Base-by-base conservation (phyloP, 805 yeast genomes). In the Blastobotrys attinorum region DNA sequence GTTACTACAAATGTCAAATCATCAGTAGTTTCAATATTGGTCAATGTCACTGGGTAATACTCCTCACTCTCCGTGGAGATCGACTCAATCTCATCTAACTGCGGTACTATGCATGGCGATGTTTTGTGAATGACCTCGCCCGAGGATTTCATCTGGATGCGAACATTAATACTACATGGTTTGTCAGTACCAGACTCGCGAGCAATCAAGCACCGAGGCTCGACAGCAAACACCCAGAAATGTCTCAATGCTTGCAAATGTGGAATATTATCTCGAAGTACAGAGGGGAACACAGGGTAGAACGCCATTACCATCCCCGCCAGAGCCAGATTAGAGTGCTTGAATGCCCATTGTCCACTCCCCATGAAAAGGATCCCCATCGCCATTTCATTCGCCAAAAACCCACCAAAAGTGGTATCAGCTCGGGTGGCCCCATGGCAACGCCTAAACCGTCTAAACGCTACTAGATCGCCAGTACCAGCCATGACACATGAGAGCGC, bases 351-450 rank as follows among this genome's bases (percentile, higher is more conserved):
- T 59, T 87, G 96, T 0, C 97, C 96, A 1, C 96, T 92, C 0
- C 96, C 96, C 31, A 92, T 61, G 57, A 90, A 89, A 43, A 90
- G 66, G 53, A 90, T 78, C 2, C 99, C 99, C 31, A 92, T 62
- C 0, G 95, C 84, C 68, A 85, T 73, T 54, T 84, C 86, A 1
- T 80, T 69, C 0, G 89, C 84, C 78, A 83, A 77, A 55, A 76
- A 84, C 47, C 78, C 76, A 0, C 95, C 92, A 59, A 75, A 87
- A 7, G 70, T 68, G 37, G 68, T 57, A 10, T 43, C 45, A 42
- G 60, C 25, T 13, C 48, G 47, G 27, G 62, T 32, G 55, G 70
- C 69, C 17, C 82, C 84, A 57, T 84, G 88, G 25, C 86, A 63
- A 21, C 73, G 72, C 47, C 95, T 70, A 35, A 86, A 66, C 42